Percentiles rank a stretch among this genome's conserved stretches.
Evolutionary conservation across 1,284 basidiomycete species (phyloP).

Genomic region (Trichosporon coremiiforme): DNA sequence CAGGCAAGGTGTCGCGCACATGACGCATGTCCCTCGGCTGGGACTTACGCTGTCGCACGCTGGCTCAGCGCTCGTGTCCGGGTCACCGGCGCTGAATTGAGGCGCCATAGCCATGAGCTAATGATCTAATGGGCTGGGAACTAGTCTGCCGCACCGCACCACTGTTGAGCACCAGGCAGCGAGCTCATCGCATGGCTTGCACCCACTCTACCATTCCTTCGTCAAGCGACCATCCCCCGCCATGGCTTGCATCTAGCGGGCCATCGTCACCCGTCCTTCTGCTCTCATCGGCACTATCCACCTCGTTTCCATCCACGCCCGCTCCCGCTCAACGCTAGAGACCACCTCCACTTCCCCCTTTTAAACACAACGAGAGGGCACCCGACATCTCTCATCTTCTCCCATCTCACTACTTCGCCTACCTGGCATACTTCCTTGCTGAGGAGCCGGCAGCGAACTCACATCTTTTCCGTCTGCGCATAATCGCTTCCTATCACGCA

Average conservation of each 20-base stretch:
- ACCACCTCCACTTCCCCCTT: background rate
- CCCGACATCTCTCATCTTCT: background rate
- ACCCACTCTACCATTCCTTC: slow-evolving; percentile 5
- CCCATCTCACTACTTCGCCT: background rate
- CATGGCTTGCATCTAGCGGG: background rate
- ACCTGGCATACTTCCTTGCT: background rate
- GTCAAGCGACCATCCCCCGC: background rate
- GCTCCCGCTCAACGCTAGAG: background rate
- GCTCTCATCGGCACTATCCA: slow-evolving; percentile 1
- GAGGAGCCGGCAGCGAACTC: background rate
- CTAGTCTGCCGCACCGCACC: background rate
- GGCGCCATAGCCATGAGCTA: background rate
- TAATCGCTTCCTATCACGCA: background rate
- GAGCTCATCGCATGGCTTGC: background rate
- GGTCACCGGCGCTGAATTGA: background rate
- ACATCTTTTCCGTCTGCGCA: background rate
- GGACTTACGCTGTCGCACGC: background rate
- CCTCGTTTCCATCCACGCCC: background rate
- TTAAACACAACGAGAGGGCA: background rate
- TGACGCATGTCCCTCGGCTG: background rate
- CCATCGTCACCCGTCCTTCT: background rate
- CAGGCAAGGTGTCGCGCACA: background rate
- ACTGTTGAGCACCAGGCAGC: background rate
- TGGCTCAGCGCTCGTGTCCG: background rate
- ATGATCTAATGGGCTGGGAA: background rate